Evolutionary conservation across 73 alveolate genomes (phyloP).

Genomic region (Diophrys sp.): DNA sequence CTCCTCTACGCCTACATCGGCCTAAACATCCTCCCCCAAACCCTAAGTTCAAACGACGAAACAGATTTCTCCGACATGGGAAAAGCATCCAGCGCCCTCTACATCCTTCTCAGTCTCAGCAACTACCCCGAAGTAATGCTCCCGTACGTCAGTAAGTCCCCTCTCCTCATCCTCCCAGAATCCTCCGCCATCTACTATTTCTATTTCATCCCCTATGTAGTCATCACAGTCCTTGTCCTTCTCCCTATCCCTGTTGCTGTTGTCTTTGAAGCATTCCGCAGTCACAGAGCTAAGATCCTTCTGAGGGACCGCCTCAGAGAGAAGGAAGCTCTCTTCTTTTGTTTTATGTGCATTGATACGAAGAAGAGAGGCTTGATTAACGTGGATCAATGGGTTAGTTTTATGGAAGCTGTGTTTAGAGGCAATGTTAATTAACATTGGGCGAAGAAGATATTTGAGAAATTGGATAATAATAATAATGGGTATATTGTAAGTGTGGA

Average conservation of each 20-base stretch:
- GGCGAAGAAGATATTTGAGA: not conserved
- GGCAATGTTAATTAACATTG: not conserved
- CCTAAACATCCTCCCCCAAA: not conserved
- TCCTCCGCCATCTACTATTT: not conserved
- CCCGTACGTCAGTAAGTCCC: conserved; percentile 4
- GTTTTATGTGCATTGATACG: conserved; percentile 19
- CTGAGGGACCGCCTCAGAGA: conserved; percentile 17
- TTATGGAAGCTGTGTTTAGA: conserved; percentile 13
- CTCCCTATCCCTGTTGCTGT: conserved; percentile 44
- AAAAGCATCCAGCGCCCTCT: not conserved
- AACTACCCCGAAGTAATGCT: conserved; percentile 29
- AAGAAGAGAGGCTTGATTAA: conserved; percentile 13
- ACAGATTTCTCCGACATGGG: conserved; percentile 1
- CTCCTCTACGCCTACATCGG: conserved; percentile 23
- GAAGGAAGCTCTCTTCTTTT: conserved; percentile 19
- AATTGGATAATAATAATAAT: not conserved
- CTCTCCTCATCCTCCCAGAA: not conserved
- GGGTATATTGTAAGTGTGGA: too few relatives aligned
- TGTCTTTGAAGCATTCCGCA: conserved; percentile 34
- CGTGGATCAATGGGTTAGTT: conserved; percentile 9
- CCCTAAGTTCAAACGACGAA: conserved; percentile 7
- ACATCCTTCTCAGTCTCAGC: conserved; percentile 14
- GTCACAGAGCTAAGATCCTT: conserved; percentile 15
- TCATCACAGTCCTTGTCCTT: conserved; percentile 24
- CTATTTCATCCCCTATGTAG: conserved; percentile 23